These are phyloP conservation scores for Ogataea philodendri DNA, from an alignment of 805 yeast genomes.

Conservation along the genomic window DNA sequence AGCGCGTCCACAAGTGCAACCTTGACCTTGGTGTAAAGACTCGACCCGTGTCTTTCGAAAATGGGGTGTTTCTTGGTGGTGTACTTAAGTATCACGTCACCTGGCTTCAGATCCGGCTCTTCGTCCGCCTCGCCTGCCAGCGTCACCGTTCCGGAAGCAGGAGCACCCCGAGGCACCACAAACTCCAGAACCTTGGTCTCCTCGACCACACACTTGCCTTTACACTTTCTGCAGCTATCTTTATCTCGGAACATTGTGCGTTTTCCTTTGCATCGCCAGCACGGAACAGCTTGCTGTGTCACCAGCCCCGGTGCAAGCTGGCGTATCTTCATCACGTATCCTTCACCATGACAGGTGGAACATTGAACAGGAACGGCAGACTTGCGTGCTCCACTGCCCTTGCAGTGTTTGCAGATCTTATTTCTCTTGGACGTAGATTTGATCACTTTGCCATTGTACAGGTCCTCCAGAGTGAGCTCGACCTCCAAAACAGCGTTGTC, in stretches of 20 bases:
- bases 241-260: constrained; percentile 61
- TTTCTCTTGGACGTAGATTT: constrained; percentile 72
- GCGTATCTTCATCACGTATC: constrained; percentile 55
- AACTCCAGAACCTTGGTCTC: constrained; percentile 76
- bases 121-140: constrained; percentile 76
- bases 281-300: constrained; percentile 58
- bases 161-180: constrained; percentile 69
- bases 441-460: constrained; percentile 77
- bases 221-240: constrained; percentile 76
- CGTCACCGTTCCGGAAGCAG: constrained; percentile 56
- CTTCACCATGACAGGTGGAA: constrained; percentile 69
- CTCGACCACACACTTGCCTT: constrained; percentile 58
- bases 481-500: constrained; percentile 68
- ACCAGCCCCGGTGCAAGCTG: constrained; percentile 74
- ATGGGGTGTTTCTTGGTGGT: constrained; percentile 44
- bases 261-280: constrained; percentile 67
- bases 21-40: constrained; percentile 56
- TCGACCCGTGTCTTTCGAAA: constrained; percentile 52
- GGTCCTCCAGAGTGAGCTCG: constrained; percentile 65
- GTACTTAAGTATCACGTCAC: constrained; percentile 70
- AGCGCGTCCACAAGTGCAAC: constrained; percentile 78
- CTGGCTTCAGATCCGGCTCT: constrained; percentile 67
- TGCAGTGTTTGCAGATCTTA: constrained; percentile 67
- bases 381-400: constrained; percentile 72
- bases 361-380: constrained; percentile 57